Percentiles rank a stretch among this genome's conserved stretches.
Conservation (phyloP, 805 yeast genomes). For the Saccharomycopsis olivae region DNA sequence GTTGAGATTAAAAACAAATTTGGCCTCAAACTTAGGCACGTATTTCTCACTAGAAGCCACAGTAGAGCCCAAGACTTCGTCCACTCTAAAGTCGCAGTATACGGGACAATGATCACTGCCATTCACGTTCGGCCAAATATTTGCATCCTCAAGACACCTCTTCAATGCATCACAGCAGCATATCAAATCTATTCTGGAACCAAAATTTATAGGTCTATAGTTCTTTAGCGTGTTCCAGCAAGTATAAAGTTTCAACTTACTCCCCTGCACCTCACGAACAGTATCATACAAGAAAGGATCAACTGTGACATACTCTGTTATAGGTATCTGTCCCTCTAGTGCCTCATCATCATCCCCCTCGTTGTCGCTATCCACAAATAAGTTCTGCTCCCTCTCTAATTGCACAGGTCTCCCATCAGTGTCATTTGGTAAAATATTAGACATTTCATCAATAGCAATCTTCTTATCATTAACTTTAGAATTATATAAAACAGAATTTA, state of each 20-base stretch:
- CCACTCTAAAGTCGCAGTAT: constrained; percentile 47
- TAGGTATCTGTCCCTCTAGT: constrained; percentile 21
- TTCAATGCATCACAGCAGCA: constrained; percentile 35
- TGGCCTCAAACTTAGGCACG: constrained; percentile 43
- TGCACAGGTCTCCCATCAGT: constrained; percentile 7
- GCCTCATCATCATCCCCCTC: constrained; percentile 8
- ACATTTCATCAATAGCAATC: constrained; percentile 9
- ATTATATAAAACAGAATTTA: constrained; percentile 9
- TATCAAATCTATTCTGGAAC: constrained; percentile 80
- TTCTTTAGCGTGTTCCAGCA: constrained; percentile 84
- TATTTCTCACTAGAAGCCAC: constrained; percentile 3
- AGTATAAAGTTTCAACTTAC: constrained; percentile 58
- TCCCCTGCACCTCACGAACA: constrained; percentile 44
- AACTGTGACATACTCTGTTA: constrained; percentile 23
- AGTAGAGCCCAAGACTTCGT: not conserved
- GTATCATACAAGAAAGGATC: constrained; percentile 46
- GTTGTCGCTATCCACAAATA: constrained; percentile 16
- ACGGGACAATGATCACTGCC: constrained; percentile 98
- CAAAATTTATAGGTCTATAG: constrained; percentile 71
- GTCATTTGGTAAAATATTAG: constrained; percentile 10
- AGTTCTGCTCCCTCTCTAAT: not conserved
- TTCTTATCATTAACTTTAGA: not conserved
- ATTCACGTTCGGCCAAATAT: constrained; percentile 54
- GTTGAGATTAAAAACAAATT: constrained; percentile 32
- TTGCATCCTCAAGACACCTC: constrained; percentile 27